Conservation (phyloP, 2,329 filamentous ascomycete genomes). For the Escovopsis sp. region DNA sequence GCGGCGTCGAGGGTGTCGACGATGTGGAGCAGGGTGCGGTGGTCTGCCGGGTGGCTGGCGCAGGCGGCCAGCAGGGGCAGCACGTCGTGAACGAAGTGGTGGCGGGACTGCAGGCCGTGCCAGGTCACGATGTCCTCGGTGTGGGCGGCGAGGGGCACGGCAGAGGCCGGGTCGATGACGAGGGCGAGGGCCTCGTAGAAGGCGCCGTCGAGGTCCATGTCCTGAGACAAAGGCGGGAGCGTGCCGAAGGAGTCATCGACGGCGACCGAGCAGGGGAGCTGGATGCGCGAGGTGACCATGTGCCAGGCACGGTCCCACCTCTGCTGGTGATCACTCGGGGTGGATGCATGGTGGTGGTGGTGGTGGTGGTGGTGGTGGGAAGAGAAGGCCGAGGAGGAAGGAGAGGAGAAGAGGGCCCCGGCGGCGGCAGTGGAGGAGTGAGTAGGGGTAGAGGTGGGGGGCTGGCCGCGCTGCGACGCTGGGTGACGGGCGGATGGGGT, state of each 20-base stretch:
- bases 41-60: constrained; percentile 24
- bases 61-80: constrained; percentile 38
- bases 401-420: no score
- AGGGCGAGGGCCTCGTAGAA: constrained; percentile 39
- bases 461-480: no score
- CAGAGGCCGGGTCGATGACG: constrained; percentile 30
- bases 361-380: constrained; percentile 1
- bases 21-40: constrained; percentile 33
- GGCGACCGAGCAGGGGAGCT: constrained; percentile 38
- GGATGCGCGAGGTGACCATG: constrained; percentile 40
- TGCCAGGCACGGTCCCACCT: constrained; percentile 49
- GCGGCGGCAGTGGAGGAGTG: neutral
- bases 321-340: constrained; percentile 39
- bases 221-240: constrained; percentile 27
- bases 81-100: constrained; percentile 45
- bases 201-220: constrained; percentile 23
- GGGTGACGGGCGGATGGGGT: no score
- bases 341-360: constrained; percentile 3
- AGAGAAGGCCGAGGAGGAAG: no score
- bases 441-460: neutral
- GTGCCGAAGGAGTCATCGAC: constrained; percentile 39
- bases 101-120: constrained; percentile 45
- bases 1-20: constrained; percentile 45
- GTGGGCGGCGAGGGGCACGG: constrained; percentile 32
- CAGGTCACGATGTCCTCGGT: constrained; percentile 43